Conservation (phyloP, 345 rosid species). For the Clausena lansium region DNA sequence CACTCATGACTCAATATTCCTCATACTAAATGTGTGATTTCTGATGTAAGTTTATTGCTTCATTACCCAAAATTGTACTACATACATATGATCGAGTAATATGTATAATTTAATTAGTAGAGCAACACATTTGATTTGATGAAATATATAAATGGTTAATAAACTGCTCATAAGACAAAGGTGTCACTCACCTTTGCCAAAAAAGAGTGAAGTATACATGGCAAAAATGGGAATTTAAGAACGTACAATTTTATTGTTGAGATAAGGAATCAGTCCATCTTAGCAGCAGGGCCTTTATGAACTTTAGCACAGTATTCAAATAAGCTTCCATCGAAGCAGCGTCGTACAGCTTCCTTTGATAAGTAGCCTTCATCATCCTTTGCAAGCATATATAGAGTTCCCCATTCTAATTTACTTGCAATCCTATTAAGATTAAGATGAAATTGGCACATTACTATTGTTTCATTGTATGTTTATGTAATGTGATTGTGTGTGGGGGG, state of each 20-base stretch:
- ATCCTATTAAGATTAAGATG: conserved; percentile 27
- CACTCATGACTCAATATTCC: fast-evolving
- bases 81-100: background rate
- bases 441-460: background rate
- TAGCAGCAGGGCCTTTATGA: conserved; percentile 23
- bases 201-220: background rate
- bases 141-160: background rate
- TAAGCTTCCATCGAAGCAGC: conserved; percentile 68
- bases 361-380: conserved; percentile 55
- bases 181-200: background rate
- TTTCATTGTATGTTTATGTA: too few relatives aligned
- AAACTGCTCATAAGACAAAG: background rate
- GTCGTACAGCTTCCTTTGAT: conserved; percentile 59
- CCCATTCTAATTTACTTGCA: conserved; percentile 56
- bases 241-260: background rate
- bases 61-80: too few relatives aligned
- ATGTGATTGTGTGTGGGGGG: background rate
- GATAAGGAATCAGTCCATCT: conserved; percentile 17
- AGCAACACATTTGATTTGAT: background rate
- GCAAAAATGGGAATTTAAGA: background rate
- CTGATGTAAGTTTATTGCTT: background rate
- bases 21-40: background rate
- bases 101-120: background rate
- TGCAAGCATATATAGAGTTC: conserved; percentile 45
- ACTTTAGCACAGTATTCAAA: conserved; percentile 55